phyloP scores from a whole-genome alignment of 2,329 filamentous ascomycete genomes.

The Arthrinium puccinioides region DNA sequence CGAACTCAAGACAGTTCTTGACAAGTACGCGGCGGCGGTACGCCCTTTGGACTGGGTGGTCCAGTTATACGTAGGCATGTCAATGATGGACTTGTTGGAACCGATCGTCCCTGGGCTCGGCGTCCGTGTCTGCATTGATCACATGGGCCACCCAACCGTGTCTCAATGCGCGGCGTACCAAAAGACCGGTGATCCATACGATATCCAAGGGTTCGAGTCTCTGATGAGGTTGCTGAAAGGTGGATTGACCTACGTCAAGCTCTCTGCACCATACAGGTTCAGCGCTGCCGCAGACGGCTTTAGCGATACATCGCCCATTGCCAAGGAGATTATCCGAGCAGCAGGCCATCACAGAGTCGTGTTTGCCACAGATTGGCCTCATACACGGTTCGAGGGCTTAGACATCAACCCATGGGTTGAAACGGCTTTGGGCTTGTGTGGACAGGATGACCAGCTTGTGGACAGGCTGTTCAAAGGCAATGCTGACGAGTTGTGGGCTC shows the following conservation, averaged over 20 bases:
- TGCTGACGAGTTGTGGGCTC: slow-evolving; percentile 40
- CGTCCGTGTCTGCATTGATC: slow-evolving; percentile 42
- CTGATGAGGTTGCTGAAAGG: slow-evolving; percentile 37
- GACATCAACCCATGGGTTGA: slow-evolving; percentile 49
- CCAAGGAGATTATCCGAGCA: slow-evolving; percentile 37
- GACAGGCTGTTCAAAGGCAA: slow-evolving; percentile 48
- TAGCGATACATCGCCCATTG: slow-evolving; percentile 37
- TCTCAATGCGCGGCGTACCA: background rate
- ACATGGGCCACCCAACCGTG: slow-evolving; percentile 30
- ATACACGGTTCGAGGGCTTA: slow-evolving; percentile 51
- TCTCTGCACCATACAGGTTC: slow-evolving; percentile 52
- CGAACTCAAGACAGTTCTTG: slow-evolving; percentile 29
- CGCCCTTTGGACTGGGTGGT: slow-evolving; percentile 32
- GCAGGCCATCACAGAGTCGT: slow-evolving; percentile 37
- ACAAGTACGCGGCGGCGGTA: background rate
- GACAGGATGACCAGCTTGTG: slow-evolving; percentile 32
- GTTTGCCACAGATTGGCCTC: slow-evolving; percentile 58
- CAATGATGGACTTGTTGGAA: slow-evolving; percentile 34
- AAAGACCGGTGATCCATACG: slow-evolving; percentile 28
- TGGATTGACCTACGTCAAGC: slow-evolving; percentile 47
- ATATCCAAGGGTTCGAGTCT: slow-evolving; percentile 39
- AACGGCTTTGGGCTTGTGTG: slow-evolving; percentile 45
- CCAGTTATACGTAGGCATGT: slow-evolving; percentile 1
- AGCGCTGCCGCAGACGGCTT: slow-evolving; percentile 33
- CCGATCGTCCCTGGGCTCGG: slow-evolving; percentile 38